Conservation (phyloP, 2,329 filamentous ascomycete genomes). For the Talaromyces atroroseus region DNA sequence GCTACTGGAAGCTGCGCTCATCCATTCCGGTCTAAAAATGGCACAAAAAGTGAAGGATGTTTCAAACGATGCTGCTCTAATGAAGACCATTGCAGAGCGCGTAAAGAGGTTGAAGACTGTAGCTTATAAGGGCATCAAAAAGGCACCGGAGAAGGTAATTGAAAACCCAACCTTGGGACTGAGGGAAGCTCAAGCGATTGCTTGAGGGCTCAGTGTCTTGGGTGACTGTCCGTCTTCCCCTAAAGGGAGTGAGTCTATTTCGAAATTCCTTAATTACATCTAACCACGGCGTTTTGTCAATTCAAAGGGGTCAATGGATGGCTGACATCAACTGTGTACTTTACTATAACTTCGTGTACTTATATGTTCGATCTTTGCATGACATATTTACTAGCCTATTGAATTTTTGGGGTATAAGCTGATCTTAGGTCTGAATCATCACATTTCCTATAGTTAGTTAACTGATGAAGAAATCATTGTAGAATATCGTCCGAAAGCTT, state of each 20-base stretch:
- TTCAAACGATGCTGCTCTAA: constrained; percentile 21
- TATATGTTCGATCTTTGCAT: background rate
- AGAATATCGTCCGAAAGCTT: background rate
- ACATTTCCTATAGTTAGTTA: background rate
- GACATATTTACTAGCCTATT: background rate
- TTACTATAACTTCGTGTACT: constrained; percentile 8
- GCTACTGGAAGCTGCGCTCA: constrained; percentile 30
- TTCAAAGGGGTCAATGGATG: background rate
- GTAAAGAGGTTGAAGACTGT: constrained; percentile 48
- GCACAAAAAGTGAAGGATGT: constrained; percentile 32
- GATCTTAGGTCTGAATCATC: background rate
- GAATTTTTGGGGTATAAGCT: background rate
- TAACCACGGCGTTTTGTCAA: background rate
- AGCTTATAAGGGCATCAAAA: constrained; percentile 30
- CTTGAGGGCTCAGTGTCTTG: background rate
- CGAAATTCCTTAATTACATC: background rate
- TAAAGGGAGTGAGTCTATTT: background rate
- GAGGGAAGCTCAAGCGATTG: constrained; percentile 12
- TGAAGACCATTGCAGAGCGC: constrained; percentile 20
- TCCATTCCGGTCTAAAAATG: constrained; percentile 38
- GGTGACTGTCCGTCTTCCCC: background rate
- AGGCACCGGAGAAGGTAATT: constrained; percentile 17
- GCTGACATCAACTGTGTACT: constrained; percentile 1
- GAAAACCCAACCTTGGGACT: constrained; percentile 20
- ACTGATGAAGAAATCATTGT: background rate